Base-by-base conservation (phyloP, 495 filamentous ascomycete species). In the Chaetomium tenue region DNA sequence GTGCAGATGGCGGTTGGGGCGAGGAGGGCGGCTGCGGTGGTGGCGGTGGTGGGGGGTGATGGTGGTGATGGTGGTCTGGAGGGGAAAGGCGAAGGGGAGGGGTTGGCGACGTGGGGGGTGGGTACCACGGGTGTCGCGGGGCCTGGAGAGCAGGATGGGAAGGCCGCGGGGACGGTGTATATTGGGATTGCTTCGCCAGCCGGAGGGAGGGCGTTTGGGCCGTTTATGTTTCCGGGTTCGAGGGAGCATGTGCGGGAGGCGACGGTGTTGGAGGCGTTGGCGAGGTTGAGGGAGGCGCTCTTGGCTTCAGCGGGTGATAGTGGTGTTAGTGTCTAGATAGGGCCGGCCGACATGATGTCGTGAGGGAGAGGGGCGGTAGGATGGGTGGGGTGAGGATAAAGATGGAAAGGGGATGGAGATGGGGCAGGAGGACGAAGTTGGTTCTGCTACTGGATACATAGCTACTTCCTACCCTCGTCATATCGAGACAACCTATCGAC, bases 81-180 rank as follows among this genome's bases (percentile, higher is more conserved):
- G n/a, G n/a, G n/a, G 28, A 11, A 20, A 2, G 39, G 13, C 5
- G 47, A 40, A 0, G 58, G 13, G 26, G 66, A 69, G n/a, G 61
- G 2, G 22, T 11, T 54, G 28, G 71, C 71, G 13, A 69, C 65
- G 20, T 75, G 73, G 73, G 73, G 73, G 0, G 60, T 75, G 44
- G 71, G 68, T 3, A 75, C 73, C 0, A 75, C 73, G 15, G 73
- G 73, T 9, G 73, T 75, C 5, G 71, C 73, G 4, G 71, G 71
- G 18, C 71, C 71, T 9, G 67, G 60, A 12, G 15, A 16, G 50
- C 71, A 74, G 64, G 71, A 74, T 37, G 71, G 71, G 18, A 71
- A 74, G 67, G 57, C 65, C 1, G 66, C 59, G 0, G 71, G 69
- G 9, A 74, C 66, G 33, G 71, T 74, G 18, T 74, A 65, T 25